A percentile compares a stretch with the other conserved stretches of the same genome.
Evolutionary conservation across 495 filamentous ascomycete genomes (phyloP).

Genomic region (Margaritispora aquatica): DNA sequence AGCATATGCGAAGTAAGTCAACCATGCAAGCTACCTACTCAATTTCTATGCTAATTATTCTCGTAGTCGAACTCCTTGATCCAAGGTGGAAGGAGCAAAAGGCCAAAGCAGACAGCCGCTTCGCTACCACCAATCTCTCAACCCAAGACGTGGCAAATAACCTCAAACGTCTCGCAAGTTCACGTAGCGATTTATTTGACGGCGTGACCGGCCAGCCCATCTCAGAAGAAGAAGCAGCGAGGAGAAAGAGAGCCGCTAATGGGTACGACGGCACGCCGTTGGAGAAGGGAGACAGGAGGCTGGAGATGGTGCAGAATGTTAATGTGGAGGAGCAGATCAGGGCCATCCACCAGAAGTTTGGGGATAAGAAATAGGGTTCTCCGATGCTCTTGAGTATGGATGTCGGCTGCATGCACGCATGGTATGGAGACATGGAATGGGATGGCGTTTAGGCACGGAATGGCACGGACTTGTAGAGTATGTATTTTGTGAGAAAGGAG

Average conservation of each 20-base stretch:
- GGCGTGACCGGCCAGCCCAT: constrained; percentile 58
- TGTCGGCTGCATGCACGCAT: background rate
- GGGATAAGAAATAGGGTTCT: constrained; percentile 17
- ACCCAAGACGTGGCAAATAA: constrained; percentile 88
- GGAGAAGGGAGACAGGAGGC: constrained; percentile 43
- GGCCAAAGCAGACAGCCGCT: constrained; percentile 77
- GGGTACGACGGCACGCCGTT: constrained; percentile 61
- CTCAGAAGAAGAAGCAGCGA: constrained; percentile 64
- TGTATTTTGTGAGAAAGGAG: background rate
- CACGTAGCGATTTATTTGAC: constrained; percentile 90
- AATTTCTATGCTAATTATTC: constrained; percentile 2
- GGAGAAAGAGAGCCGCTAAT: constrained; percentile 66
- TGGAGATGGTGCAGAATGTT: constrained; percentile 52
- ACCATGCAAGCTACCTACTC: background rate
- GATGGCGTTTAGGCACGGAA: background rate
- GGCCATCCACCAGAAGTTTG: constrained; percentile 60
- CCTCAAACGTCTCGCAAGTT: constrained; percentile 91
- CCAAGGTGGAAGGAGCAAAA: constrained; percentile 95
- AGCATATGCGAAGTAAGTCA: constrained; percentile 85
- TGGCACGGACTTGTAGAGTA: background rate
- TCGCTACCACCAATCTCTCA: constrained; percentile 79
- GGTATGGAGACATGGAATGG: background rate
- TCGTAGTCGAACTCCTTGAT: constrained; percentile 78
- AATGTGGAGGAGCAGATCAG: constrained; percentile 71
- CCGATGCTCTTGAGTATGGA: no score